These are phyloP conservation scores for Avena insularis DNA, from an alignment of 176 grass and related monocot genomes.

Conservation along the genomic window DNA sequence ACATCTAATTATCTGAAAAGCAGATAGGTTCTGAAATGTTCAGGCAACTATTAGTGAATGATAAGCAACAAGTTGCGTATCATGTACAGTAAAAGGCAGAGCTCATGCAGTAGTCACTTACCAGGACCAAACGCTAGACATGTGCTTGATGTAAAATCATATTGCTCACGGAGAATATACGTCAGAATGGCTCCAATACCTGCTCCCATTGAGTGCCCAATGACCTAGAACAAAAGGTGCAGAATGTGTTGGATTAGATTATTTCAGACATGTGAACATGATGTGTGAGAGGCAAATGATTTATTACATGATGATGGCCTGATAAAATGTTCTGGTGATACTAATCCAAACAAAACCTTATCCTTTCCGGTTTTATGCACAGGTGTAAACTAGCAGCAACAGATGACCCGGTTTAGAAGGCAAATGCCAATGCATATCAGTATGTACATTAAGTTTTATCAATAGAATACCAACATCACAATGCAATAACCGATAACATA, in stretches of 20 bases:
- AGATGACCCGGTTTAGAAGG: not conserved
- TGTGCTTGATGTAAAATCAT: slow-evolving; percentile 71
- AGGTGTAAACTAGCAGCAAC: slow-evolving; percentile 23
- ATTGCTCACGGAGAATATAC: slow-evolving; percentile 76
- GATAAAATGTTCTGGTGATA: not conserved
- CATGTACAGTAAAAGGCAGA: not conserved
- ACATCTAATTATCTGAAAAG: slow-evolving; percentile 19
- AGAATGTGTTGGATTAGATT: slow-evolving; percentile 10
- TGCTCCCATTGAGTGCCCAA: slow-evolving; percentile 90
- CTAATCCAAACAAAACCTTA: not conserved
- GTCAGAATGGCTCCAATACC: slow-evolving; percentile 80
- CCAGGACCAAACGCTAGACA: slow-evolving; percentile 89
- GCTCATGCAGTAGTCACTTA: slow-evolving; percentile 38
- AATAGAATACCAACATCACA: not conserved
- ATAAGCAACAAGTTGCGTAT: not conserved
- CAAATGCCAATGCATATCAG: slow-evolving; percentile 6
- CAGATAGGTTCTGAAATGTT: not conserved
- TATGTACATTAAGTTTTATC: not conserved
- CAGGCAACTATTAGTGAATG: slow-evolving; percentile 2
- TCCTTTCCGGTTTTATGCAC: not conserved
- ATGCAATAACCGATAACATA: not conserved
- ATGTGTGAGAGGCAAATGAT: not conserved
- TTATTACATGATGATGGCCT: not conserved
- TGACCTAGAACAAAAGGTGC: slow-evolving; percentile 55
- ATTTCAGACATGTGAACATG: slow-evolving; percentile 14